A percentile compares a stretch with the other conserved stretches of the same genome.
Evolutionary conservation across 768 basidiomycete genomes (phyloP).

Genomic region (Dendrothele bispora): DNA sequence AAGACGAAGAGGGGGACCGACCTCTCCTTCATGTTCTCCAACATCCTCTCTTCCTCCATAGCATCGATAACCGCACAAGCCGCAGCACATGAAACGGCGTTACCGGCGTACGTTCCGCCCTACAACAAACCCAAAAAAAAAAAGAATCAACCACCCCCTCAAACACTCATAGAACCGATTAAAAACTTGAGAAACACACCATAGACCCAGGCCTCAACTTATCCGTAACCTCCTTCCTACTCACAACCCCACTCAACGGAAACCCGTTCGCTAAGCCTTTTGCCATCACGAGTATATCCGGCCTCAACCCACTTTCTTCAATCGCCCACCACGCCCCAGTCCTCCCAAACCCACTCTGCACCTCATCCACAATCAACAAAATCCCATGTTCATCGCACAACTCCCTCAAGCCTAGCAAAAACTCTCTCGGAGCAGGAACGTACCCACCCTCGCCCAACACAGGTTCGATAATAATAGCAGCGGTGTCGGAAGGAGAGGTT

Average conservation of each 20-base stretch:
- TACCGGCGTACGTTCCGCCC: slow-evolving; percentile 93
- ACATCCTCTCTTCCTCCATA: slow-evolving; percentile 77
- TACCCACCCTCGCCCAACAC: slow-evolving; percentile 96
- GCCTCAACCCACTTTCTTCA: slow-evolving; percentile 80
- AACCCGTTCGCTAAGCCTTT: slow-evolving; percentile 90
- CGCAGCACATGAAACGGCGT: slow-evolving; percentile 90
- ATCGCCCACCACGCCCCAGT: slow-evolving; percentile 84
- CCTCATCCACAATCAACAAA: slow-evolving; percentile 82
- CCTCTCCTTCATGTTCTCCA: slow-evolving; percentile 78
- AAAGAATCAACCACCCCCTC: slow-evolving; percentile 7
- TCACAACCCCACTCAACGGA: slow-evolving; percentile 86
- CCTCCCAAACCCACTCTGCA: slow-evolving; percentile 88
- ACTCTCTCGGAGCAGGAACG: slow-evolving; percentile 80
- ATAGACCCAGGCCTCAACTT: slow-evolving; percentile 76
- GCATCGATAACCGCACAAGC: slow-evolving; percentile 79
- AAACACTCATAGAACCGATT: background rate
- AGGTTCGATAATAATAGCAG: slow-evolving; percentile 92
- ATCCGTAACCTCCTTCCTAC: slow-evolving; percentile 79
- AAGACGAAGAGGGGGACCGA: slow-evolving; percentile 23
- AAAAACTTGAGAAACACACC: slow-evolving; percentile 37
- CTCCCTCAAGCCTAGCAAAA: slow-evolving; percentile 74
- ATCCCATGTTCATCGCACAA: slow-evolving; percentile 90
- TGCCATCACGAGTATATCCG: slow-evolving; percentile 87
- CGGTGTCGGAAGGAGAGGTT: slow-evolving; percentile 80
- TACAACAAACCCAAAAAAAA: slow-evolving; percentile 48